phyloP scores from a whole-genome alignment of 2,329 filamentous ascomycete genomes.

The Monilinia vaccinii-corymbosi region DNA sequence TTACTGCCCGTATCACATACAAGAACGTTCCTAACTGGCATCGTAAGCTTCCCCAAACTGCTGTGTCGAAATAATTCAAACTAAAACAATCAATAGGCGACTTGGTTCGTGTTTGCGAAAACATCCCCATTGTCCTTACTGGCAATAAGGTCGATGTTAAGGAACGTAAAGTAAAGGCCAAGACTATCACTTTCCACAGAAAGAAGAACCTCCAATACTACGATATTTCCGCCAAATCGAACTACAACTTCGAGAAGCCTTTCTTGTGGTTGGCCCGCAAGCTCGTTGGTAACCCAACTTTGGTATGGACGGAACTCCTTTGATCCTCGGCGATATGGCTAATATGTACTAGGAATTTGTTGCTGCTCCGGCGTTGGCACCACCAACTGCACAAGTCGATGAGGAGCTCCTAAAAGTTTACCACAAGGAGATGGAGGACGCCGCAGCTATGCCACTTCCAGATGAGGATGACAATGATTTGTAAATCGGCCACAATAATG shows the following conservation, averaged over 20 bases:
- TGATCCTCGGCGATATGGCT: slow-evolving; percentile 15
- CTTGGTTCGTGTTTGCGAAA: slow-evolving; percentile 97
- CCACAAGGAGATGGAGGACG: slow-evolving; percentile 78
- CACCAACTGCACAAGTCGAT: slow-evolving; percentile 86
- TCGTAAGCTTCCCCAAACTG: slow-evolving; percentile 53
- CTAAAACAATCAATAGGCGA: slow-evolving; percentile 53
- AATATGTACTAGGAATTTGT: slow-evolving; percentile 70
- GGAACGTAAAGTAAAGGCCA: slow-evolving; percentile 99
- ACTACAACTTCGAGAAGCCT: slow-evolving; percentile 99
- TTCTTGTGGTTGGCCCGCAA: slow-evolving; percentile 99
- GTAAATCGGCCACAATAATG: slow-evolving; percentile 21
- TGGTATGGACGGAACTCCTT: slow-evolving; percentile 47
- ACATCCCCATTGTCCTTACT: slow-evolving; percentile 95
- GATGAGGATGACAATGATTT: slow-evolving; percentile 78
- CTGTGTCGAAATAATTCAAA: slow-evolving; percentile 8
- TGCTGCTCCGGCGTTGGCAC: slow-evolving; percentile 86
- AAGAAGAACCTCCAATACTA: slow-evolving; percentile 99
- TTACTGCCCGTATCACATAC: slow-evolving; percentile 98
- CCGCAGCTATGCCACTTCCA: slow-evolving; percentile 76
- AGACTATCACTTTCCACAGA: slow-evolving; percentile 99
- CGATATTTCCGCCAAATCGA: slow-evolving; percentile 98
- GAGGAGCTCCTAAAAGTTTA: slow-evolving; percentile 72
- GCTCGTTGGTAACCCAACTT: slow-evolving; percentile 83
- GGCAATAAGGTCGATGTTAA: slow-evolving; percentile 99
- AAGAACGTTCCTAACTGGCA: slow-evolving; percentile 99